Conservation (phyloP, 2,329 filamentous ascomycete genomes). For the Neonectria coccinea region DNA sequence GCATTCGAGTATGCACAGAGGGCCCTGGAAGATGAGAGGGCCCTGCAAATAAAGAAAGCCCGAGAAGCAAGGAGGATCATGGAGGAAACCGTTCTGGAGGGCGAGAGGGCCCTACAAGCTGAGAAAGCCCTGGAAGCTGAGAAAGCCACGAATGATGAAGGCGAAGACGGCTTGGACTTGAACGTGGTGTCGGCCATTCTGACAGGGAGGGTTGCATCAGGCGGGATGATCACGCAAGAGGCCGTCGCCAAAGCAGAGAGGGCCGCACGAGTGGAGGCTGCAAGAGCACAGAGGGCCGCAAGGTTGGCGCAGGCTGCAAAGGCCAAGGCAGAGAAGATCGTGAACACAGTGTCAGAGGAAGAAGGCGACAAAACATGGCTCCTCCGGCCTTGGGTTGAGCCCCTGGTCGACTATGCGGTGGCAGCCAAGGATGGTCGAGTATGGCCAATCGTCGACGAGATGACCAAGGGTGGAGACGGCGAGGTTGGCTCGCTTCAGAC, state of each 20-base stretch:
- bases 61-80: background rate
- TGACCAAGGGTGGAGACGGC: slow-evolving; percentile 38
- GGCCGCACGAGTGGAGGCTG: background rate
- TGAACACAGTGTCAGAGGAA: background rate
- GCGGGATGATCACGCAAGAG: background rate
- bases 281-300: background rate
- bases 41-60: background rate
- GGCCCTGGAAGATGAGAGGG: slow-evolving; percentile 22
- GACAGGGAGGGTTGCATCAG: background rate
- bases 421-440: slow-evolving; percentile 48
- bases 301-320: background rate
- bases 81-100: background rate
- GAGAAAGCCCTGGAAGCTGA: background rate
- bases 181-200: background rate
- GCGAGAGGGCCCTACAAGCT: background rate
- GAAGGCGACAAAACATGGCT: slow-evolving; percentile 21
- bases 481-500: slow-evolving; percentile 37
- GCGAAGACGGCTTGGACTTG: background rate
- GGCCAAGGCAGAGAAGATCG: background rate
- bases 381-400: slow-evolving; percentile 44
- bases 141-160: background rate
- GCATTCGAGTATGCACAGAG: slow-evolving; percentile 49
- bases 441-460: slow-evolving; percentile 49
- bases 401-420: slow-evolving; percentile 45
- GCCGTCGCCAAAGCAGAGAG: background rate